Conservation (phyloP, 2,329 filamentous ascomycete genomes). For the Ophiostoma ips region DNA sequence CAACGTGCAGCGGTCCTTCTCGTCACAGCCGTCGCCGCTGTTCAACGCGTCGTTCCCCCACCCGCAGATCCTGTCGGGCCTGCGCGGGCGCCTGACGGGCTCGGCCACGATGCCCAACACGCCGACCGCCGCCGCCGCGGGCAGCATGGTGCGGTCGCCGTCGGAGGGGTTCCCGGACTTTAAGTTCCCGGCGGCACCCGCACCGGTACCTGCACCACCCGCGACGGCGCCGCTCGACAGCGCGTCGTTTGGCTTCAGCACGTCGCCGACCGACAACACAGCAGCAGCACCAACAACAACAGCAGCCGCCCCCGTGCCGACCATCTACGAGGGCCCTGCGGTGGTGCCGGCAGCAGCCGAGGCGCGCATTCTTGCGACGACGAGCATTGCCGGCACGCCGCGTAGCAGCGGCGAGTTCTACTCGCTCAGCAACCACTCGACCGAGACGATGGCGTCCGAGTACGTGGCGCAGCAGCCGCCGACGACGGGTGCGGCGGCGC, state of each 20-base stretch:
- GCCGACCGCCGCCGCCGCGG: conserved; percentile 24
- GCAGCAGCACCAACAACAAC: not conserved
- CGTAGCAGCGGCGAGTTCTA: conserved; percentile 92
- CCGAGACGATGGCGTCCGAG: conserved; percentile 84
- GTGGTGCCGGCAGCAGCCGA: conserved; percentile 38
- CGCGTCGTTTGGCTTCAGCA: no score
- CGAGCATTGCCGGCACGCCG: conserved; percentile 65
- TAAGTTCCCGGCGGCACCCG: conserved; percentile 30
- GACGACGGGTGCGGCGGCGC: not conserved
- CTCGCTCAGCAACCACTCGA: conserved; percentile 85
- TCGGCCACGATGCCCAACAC: conserved; percentile 32
- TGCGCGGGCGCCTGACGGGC: conserved; percentile 22
- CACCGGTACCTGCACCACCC: not conserved
- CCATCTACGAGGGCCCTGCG: conserved; percentile 33
- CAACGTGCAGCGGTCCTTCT: conserved; percentile 30
- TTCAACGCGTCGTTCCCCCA: conserved; percentile 44
- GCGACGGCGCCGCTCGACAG: no score
- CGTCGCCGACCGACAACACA: conserved; percentile 13
- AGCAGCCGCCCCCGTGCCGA: conserved; percentile 23
- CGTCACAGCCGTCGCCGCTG: conserved; percentile 33
- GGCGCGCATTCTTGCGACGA: conserved; percentile 60
- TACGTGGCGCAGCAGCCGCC: conserved; percentile 47
- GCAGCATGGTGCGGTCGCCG: conserved; percentile 23
- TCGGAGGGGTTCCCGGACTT: conserved; percentile 39
- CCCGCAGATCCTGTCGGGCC: conserved; percentile 26